Evolutionary conservation across 495 filamentous ascomycete genomes (phyloP), one percentile per base, ranked within the genome.

Genomic region (Choiromyces venosus): DNA sequence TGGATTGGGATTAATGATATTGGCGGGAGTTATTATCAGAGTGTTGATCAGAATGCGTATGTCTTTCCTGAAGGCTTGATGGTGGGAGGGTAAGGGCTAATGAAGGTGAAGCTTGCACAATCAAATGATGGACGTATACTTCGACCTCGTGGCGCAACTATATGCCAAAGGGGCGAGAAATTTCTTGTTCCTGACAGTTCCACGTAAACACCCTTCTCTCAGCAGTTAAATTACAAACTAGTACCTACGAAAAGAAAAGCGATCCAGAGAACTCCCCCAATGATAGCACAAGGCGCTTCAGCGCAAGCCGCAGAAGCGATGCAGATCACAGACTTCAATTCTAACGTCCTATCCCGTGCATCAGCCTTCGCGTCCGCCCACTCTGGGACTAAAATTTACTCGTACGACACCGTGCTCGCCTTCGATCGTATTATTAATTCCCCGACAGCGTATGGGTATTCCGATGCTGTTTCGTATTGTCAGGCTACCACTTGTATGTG

Each of bases 1-100:
- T 95, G 89, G 86, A 90, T 93, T 70, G 91, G 92, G 37, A 90
- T 95, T 73, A 95, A 95, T 76, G 92, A 95, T 76, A 85, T 93
- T 16, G 89, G 90, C 1, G 90, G 90, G 79, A 85, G 84, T 18
- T 92, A 87, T 81, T 86, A 81, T 67, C 36, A 66, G 8, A 42
- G 44, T 14, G 73, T 67, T 0, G 69, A 77, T 82, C 38, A 82
- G 38, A 18, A 42, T 4, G 73, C 73, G 73, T 73, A 42, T 38
- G 71, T 73, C 8, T 29, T 68, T 83, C 36, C 70, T 84, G 37
- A n/a, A n/a, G n/a, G n/a, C n/a, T n/a, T n/a, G n/a, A n/a, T n/a
- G n/a, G n/a, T n/a, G n/a, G n/a, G n/a, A n/a, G n/a, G n/a, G n/a
- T n/a, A n/a, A n/a, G n/a, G n/a, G n/a, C n/a, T n/a, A n/a, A n/a